These are phyloP conservation scores for Geosmithia flava DNA, from an alignment of 2,329 filamentous ascomycete species.

Conservation along the genomic window DNA sequence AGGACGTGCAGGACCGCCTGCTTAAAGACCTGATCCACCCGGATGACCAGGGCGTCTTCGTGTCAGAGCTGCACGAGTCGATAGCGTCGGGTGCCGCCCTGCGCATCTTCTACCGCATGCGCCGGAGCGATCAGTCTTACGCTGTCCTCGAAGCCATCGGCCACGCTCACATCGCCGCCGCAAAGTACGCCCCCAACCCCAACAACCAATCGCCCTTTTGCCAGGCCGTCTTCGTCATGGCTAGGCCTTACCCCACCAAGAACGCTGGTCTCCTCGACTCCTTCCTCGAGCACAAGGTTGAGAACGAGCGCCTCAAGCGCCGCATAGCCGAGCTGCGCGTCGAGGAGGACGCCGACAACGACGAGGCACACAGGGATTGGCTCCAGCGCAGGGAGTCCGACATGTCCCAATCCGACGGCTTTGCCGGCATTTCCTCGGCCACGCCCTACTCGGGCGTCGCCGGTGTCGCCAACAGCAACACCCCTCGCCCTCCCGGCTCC, in stretches of 20 bases:
- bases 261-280: conserved; percentile 79
- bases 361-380: conserved; percentile 51
- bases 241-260: conserved; percentile 78
- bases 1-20: conserved; percentile 62
- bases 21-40: conserved; percentile 76
- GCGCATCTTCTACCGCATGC: conserved; percentile 79
- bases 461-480: too few species aligned
- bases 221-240: conserved; percentile 88
- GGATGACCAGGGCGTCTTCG: conserved; percentile 73
- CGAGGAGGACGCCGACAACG: conserved; percentile 73
- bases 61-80: conserved; percentile 79
- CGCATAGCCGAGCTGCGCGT: conserved; percentile 74
- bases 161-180: conserved; percentile 73
- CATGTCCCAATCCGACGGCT: conserved; percentile 40
- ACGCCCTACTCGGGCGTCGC: conserved; percentile 6
- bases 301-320: conserved; percentile 77
- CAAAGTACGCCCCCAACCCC: conserved; percentile 49
- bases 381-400: conserved; percentile 31
- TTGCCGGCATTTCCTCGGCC: conserved; percentile 30
- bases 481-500: too few species aligned
- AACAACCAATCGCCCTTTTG: conserved; percentile 60
- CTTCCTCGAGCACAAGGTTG: conserved; percentile 92
- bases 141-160: conserved; percentile 84
- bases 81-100: conserved; percentile 71
- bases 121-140: conserved; percentile 58